phyloP scores from a whole-genome alignment of 1,284 basidiomycete genomes.

The Cryptococcus floricola region DNA sequence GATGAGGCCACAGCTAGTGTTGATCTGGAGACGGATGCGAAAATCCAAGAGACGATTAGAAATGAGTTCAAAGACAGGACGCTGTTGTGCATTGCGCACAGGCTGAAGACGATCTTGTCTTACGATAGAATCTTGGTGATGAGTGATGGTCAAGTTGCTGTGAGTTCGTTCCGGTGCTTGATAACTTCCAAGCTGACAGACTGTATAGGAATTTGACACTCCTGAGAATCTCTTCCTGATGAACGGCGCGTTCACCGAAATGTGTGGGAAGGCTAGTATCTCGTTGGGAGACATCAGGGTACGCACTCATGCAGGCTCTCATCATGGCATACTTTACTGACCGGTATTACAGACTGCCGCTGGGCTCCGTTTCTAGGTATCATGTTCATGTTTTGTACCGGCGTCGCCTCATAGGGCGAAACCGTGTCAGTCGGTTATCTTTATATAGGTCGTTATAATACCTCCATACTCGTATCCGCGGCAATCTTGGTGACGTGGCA shows the following conservation, averaged over 20 bases:
- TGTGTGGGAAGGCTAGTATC: slow-evolving; percentile 70
- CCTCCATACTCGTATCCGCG: too few relatives aligned
- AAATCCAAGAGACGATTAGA: slow-evolving; percentile 67
- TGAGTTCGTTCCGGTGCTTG: slow-evolving; percentile 12
- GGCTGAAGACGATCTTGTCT: slow-evolving; percentile 70
- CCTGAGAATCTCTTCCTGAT: slow-evolving; percentile 69
- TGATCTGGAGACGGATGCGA: slow-evolving; percentile 66
- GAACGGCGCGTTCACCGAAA: slow-evolving; percentile 68
- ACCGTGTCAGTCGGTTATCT: too few relatives aligned
- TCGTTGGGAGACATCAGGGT: slow-evolving; percentile 60
- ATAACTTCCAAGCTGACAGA: background rate
- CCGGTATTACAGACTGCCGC: background rate
- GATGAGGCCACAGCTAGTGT: slow-evolving; percentile 55
- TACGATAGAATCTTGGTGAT: slow-evolving; percentile 72
- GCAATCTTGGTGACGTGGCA: too few relatives aligned
- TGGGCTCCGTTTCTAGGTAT: background rate
- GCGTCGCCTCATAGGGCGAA: too few relatives aligned
- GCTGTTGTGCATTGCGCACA: slow-evolving; percentile 63
- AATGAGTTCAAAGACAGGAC: slow-evolving; percentile 63
- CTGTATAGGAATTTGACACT: slow-evolving; percentile 67
- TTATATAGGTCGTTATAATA: too few relatives aligned
- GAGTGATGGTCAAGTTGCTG: slow-evolving; percentile 62
- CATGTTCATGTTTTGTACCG: too few relatives aligned
- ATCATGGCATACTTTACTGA: background rate
- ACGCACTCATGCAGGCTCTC: background rate